These are phyloP conservation scores for Apiospora aurea DNA, from an alignment of 2,329 filamentous ascomycete species.

Conservation along the genomic window DNA sequence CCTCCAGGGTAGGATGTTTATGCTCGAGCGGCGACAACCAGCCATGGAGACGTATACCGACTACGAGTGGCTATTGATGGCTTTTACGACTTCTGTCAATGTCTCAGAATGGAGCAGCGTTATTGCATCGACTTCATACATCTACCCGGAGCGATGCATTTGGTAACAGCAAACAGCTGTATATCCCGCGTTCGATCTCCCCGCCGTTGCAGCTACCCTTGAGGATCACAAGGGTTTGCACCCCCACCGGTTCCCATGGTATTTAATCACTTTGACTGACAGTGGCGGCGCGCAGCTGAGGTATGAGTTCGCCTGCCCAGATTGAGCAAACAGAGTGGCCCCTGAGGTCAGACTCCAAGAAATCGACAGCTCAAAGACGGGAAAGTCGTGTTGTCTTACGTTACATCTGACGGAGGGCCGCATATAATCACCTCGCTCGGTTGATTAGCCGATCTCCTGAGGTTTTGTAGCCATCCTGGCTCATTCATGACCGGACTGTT, in stretches of 20 bases:
- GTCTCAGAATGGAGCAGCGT: not conserved
- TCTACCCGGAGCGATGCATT: not conserved
- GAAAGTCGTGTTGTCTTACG: not conserved
- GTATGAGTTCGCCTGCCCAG: not conserved
- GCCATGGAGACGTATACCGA: no score
- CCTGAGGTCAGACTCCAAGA: not conserved
- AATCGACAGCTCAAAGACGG: not conserved
- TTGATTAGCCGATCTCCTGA: not conserved
- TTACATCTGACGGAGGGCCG: not conserved
- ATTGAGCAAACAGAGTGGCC: not conserved
- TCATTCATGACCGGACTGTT: not conserved
- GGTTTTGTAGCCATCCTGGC: not conserved
- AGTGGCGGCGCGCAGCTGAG: slow-evolving; percentile 7
- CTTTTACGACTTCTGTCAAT: not conserved
- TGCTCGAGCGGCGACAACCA: no score
- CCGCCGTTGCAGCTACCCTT: not conserved
- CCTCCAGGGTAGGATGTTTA: no score
- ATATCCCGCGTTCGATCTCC: slow-evolving; percentile 2
- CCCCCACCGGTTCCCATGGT: not conserved
- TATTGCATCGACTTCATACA: not conserved
- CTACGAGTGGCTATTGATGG: not conserved
- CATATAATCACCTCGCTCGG: not conserved
- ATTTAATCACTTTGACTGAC: not conserved
- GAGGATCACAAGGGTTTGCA: not conserved
- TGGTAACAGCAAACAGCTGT: not conserved